Conservation (phyloP, 2,329 filamentous ascomycete genomes). For the Chaetomium globosum region DNA sequence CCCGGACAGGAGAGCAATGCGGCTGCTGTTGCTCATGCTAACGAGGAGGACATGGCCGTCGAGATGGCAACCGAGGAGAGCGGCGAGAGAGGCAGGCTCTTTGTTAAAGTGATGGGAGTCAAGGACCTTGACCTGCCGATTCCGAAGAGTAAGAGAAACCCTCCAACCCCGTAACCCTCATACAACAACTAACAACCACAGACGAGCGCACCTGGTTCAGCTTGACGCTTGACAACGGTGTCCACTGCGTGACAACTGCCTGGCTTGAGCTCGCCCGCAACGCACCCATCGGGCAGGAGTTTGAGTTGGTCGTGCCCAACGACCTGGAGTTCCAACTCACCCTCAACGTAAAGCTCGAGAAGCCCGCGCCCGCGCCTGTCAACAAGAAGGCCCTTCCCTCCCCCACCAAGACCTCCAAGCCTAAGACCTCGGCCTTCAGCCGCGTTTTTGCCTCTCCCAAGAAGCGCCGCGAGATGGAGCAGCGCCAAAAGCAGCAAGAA, state of each 20-base stretch:
- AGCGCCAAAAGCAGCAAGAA: constrained; percentile 78
- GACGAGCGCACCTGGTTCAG: constrained; percentile 93
- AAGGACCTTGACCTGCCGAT: constrained; percentile 93
- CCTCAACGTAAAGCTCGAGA: constrained; percentile 89
- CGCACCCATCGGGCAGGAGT: constrained; percentile 95
- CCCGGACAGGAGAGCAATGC: constrained; percentile 87
- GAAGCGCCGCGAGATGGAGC: constrained; percentile 93
- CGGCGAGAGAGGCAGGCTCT: constrained; percentile 84
- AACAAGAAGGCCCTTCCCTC: constrained; percentile 53
- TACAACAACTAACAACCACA: constrained; percentile 44
- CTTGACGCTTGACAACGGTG: constrained; percentile 93
- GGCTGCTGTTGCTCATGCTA: constrained; percentile 63
- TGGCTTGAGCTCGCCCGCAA: constrained; percentile 91
- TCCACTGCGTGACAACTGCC: constrained; percentile 95
- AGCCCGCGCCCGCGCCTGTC: constrained; percentile 56
- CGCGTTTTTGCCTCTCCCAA: constrained; percentile 92
- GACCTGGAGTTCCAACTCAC: constrained; percentile 99
- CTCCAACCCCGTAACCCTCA: neutral
- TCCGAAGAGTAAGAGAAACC: constrained; percentile 72
- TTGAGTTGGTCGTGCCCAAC: constrained; percentile 94
- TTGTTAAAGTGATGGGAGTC: constrained; percentile 98
- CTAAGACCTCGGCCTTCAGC: constrained; percentile 87
- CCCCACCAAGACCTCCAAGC: constrained; percentile 65
- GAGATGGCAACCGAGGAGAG: constrained; percentile 70
- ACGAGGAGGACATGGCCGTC: constrained; percentile 66